phyloP scores from a whole-genome alignment of 139 green algal species.

The Volvox africanus region DNA sequence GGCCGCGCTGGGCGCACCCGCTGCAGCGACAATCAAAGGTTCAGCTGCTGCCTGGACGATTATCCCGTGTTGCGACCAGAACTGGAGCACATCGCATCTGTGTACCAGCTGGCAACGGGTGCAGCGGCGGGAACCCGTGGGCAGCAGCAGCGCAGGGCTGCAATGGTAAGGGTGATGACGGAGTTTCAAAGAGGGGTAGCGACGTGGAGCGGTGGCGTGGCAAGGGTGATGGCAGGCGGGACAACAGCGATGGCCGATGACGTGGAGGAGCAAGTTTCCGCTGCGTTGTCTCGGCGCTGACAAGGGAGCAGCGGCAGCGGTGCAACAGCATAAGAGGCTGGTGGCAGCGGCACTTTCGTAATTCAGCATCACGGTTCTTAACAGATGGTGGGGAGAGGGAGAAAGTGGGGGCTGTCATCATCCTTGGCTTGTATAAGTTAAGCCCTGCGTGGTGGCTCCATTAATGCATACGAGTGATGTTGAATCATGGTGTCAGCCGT shows the following conservation, averaged over 20 bases:
- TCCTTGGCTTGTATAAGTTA: no score
- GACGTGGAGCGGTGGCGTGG: no score
- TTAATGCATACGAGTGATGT: no score
- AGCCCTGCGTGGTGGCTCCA: no score
- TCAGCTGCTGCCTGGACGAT: not conserved
- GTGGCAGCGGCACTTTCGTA: no score
- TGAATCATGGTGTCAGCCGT: no score
- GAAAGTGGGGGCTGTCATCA: no score
- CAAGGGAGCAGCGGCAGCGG: no score
- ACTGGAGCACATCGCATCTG: not conserved
- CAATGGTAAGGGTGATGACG: not conserved
- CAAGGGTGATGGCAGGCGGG: not conserved
- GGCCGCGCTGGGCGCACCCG: not conserved
- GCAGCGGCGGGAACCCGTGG: not conserved
- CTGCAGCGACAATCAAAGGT: not conserved
- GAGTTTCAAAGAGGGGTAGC: not conserved
- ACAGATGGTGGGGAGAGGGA: no score
- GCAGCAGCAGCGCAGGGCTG: not conserved
- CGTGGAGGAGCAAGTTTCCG: not conserved
- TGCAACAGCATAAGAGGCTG: no score
- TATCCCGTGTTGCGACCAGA: slow-evolving; percentile 2
- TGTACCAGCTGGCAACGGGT: not conserved
- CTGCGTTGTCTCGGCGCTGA: no score
- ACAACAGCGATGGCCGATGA: not conserved
- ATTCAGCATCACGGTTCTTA: no score